Conservation (phyloP, 805 yeast species). For the Ogataea pilisensis region DNA sequence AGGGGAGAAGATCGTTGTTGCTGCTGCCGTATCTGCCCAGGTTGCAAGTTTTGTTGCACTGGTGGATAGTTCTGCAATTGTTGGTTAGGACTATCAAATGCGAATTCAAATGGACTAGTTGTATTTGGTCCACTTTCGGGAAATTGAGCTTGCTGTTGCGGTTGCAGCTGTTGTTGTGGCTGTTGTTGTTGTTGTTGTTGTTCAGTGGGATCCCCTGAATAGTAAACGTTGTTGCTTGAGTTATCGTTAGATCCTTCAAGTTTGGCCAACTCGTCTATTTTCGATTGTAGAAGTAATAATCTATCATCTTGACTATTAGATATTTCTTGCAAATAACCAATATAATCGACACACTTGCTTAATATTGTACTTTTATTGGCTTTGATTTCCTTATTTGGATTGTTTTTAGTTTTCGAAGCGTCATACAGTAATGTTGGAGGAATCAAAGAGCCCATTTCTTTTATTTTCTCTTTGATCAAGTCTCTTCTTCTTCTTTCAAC, state of each 20-base stretch:
- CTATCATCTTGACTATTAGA: constrained; percentile 51
- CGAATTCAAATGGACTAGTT: constrained; percentile 12
- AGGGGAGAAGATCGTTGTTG: constrained; percentile 1
- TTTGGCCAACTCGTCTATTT: constrained; percentile 28
- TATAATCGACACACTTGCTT: constrained; percentile 75
- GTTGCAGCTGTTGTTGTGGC: constrained; percentile 1
- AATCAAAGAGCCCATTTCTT: constrained; percentile 73
- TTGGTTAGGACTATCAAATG: constrained; percentile 8
- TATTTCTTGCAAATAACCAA: constrained; percentile 59
- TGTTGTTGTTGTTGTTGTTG: constrained; percentile 3
- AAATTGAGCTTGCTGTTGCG: constrained; percentile 3
- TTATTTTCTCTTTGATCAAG: constrained; percentile 81
- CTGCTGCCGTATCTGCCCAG: constrained; percentile 1
- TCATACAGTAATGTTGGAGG: constrained; percentile 68
- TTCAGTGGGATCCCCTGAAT: no score
- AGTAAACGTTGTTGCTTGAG: no score
- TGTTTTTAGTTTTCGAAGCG: constrained; percentile 21
- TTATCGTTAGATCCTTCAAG: background rate
- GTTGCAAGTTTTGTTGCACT: background rate
- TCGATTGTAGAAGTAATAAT: constrained; percentile 36
- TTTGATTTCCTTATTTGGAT: constrained; percentile 55
- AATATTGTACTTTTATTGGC: constrained; percentile 82
- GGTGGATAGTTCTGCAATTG: background rate
- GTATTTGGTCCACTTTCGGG: constrained; percentile 2
- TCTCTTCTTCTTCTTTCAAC: constrained; percentile 92